Base-by-base conservation (phyloP, 495 filamentous ascomycete species). In the Evernia prunastri region DNA sequence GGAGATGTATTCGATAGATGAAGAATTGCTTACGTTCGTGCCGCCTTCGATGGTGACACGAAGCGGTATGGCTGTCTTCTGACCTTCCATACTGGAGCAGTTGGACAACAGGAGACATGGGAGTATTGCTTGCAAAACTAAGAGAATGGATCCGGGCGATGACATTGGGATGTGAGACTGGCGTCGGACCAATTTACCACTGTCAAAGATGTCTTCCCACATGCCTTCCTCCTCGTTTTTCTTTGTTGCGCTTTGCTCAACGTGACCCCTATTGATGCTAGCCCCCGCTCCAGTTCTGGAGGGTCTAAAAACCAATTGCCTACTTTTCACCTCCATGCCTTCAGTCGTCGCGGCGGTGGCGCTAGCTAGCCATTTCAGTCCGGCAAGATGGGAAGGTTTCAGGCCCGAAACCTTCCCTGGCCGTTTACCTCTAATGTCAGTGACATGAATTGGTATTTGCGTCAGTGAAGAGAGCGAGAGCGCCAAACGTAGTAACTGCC, bases 91-190 rank as follows among this genome's bases (percentile, higher is more conserved):
- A 13, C 58, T 20, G 27, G 40, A 57, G 25, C 56, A 61, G 51
- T 17, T 39, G 56, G 54, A 54, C 33, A 68, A 66, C 3, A 95
- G 72, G 4, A 94, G 72, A 72, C 87, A 92, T 0, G 91, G 91
- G 47, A 95, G 83, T 6, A 96, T 74, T 3, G 91, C 87, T 73
- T 96, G 91, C 66, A 94, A 83, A 35, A 93, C 83, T n/a, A 95
- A 78, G 60, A 86, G 76, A 0, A 89, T 81, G 51, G 81, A 84
- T 0, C 65, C 73, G 23, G 69, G 69, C 35, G 69, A 60, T 20
- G 62, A 39, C 62, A 69, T 76, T 17, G 56, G 51, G 20, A 76
- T 71, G 27, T 69, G 37, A 42, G 76, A 75, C 49, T 71, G 61
- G 10, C 61, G 49, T 27, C 67, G 56, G 31, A 66, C n/a, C 23